Base-by-base conservation (phyloP, 768 basidiomycete species). In the Calocybe indica region DNA sequence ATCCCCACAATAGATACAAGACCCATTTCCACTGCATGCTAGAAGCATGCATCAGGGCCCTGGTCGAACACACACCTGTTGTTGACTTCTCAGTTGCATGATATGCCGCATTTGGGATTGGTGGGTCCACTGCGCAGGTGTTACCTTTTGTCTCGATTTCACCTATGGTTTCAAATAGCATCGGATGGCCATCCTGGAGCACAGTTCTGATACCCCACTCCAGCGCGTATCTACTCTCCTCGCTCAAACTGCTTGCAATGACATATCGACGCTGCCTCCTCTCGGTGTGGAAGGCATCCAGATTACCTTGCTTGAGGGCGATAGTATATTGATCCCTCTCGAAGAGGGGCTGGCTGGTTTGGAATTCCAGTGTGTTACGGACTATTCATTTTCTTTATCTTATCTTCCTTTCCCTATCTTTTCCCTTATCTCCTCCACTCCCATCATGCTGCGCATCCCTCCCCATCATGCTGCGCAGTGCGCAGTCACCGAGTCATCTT, bases 131-230 rank as follows among this genome's bases (percentile, higher is more conserved):
- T 84, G 48, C 31, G 13, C 34, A 33, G 9, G 28, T 62, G 80
- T 50, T 54, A 90, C 92, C 76, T 71, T 94, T 97, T 39, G 72
- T 73, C 54, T 98, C 96, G 55, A 91, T 94, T 64, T 99, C 96
- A 43, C 89, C 82, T 1, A 97, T 86, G 3, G 85, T 92, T 0
- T 95, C 88, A 50, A 98, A 75, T 50, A 94, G 74, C 83, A 92
- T 71, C 66, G 94, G 89, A 58, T 99, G 95, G 2, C 95, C 95
- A 65, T 97, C 93, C 52, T 92, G 71, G 51, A 96, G 69, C 2
- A 97, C 95, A 0, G 95, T 97, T 2, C 94, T 95, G 47, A 98
- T 94, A 7, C 89, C 92, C 96, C 95, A 99, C 64, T 98, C 94
- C 5, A 98, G 80, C 0, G 96, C 96, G 64, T 94, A 99, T 32